Evolutionary conservation across 305 asterid genomes (phyloP).

Genomic region (Rubia tinctorum): DNA sequence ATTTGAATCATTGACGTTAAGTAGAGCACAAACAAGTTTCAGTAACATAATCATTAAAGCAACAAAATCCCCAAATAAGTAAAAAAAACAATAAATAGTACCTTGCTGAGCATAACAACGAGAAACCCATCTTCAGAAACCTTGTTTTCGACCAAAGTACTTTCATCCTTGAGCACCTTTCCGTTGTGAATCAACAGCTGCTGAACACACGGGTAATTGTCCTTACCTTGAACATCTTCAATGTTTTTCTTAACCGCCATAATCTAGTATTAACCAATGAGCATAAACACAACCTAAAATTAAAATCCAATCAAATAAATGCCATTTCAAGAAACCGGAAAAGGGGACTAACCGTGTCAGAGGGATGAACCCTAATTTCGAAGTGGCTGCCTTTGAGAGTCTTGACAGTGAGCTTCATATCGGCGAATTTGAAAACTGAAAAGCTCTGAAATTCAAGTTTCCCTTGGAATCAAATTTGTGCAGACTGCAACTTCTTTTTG

Average conservation of each 20-base stretch:
- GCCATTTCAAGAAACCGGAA: background rate
- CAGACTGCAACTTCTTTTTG: background rate
- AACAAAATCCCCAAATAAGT: background rate
- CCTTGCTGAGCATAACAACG: slow-evolving; percentile 98
- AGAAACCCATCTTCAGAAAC: slow-evolving; percentile 95
- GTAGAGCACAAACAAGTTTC: background rate
- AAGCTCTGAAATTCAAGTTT: background rate
- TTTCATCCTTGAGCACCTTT: slow-evolving; percentile 87
- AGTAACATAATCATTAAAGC: background rate
- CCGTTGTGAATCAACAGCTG: slow-evolving; percentile 90
- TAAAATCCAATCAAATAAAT: background rate
- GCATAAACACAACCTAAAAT: background rate
- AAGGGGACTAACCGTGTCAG: slow-evolving; percentile 59
- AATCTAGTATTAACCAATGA: slow-evolving; percentile 37
- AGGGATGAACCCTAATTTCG: slow-evolving; percentile 73
- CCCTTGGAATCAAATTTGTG: background rate
- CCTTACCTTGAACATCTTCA: slow-evolving; percentile 90
- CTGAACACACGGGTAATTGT: slow-evolving; percentile 91
- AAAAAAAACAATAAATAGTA: slow-evolving; percentile 18
- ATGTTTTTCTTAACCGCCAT: slow-evolving; percentile 91
- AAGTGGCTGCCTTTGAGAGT: slow-evolving; percentile 97
- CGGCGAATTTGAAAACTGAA: slow-evolving; percentile 22
- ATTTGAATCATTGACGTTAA: background rate
- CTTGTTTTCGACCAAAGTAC: slow-evolving; percentile 75
- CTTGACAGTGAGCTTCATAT: slow-evolving; percentile 95